Conservation (phyloP, 441 rosid genomes). For the Gossypium laxum region DNA sequence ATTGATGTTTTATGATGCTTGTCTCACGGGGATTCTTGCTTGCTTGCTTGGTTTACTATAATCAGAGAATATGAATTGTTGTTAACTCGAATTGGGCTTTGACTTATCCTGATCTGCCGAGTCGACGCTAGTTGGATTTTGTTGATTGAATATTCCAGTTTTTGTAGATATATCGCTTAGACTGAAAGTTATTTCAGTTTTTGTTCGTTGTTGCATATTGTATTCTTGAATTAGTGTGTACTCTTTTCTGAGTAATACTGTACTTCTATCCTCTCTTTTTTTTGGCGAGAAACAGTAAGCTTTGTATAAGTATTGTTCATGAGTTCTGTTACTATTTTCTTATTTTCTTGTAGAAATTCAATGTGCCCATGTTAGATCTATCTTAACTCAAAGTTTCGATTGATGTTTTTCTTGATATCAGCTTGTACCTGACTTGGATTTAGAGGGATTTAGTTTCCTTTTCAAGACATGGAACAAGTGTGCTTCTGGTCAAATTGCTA, state of each 20-base stretch:
- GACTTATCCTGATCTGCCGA: background rate
- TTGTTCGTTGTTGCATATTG: background rate
- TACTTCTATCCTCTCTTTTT: background rate
- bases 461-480: conserved; percentile 62
- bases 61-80: background rate
- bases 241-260: background rate
- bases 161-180: background rate
- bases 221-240: background rate
- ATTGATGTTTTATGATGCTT: conserved; percentile 1
- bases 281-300: background rate
- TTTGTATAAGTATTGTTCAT: background rate
- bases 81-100: background rate
- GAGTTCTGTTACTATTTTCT: background rate
- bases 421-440: conserved; percentile 48
- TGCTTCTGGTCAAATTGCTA: conserved; percentile 54
- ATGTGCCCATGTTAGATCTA: background rate
- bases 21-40: background rate
- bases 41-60: background rate
- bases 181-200: background rate
- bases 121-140: background rate
- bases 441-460: conserved; percentile 27
- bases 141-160: background rate
- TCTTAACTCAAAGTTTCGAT: background rate
- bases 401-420: conserved; percentile 22
- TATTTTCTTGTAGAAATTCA: background rate